Evolutionary conservation across 23 red algal species (phyloP), one percentile per base, ranked within the genome.

Genomic region (Agarophyton chilense): DNA sequence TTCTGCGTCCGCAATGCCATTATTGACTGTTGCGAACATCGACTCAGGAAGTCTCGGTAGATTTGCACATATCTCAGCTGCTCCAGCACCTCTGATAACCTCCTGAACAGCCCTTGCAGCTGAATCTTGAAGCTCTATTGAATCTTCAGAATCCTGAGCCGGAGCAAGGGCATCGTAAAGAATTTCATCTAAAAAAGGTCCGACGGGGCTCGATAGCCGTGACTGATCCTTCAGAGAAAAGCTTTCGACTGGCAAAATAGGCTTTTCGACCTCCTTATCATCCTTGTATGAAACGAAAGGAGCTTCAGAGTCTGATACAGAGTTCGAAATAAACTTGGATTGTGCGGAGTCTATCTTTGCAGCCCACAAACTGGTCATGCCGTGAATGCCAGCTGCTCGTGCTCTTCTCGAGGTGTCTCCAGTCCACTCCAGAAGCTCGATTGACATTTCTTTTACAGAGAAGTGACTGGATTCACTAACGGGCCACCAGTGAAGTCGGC

Each of bases 401-500:
- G 88, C 55, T 67, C 50, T 52, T 18, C 16, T 26, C 40, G 88
- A 79, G 57, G 57, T 55, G n/a, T 52, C 65, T 71, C 76, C 76
- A 18, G 35, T 73, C 88, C 88, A 91, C 21, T 91, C 72, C 9
- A 91, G 63, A 40, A 91, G 74, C 36, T 91, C 88, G 33, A 44
- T 74, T 10, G 88, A 70, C 60, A 91, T 68, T 82, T 91, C 88
- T 58, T 55, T 82, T 22, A 74, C 88, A 26, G 88, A 56, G 42
- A 44, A 71, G 41, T 72, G 41, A 56, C 57, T 34, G n/a, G 76
- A 81, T 44, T 91, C 88, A 28, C 51, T 46, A 57, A 91, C 24
- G 63, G 88, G 64, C 88, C 88, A 91, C 75, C 88, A 91, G 34
- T 91, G 60, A 33, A 82, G 41, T 47, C 88, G 58, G 40, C 88